Conservation (phyloP, 2,329 filamentous ascomycete species). For the Sporothrix brasiliensis region DNA sequence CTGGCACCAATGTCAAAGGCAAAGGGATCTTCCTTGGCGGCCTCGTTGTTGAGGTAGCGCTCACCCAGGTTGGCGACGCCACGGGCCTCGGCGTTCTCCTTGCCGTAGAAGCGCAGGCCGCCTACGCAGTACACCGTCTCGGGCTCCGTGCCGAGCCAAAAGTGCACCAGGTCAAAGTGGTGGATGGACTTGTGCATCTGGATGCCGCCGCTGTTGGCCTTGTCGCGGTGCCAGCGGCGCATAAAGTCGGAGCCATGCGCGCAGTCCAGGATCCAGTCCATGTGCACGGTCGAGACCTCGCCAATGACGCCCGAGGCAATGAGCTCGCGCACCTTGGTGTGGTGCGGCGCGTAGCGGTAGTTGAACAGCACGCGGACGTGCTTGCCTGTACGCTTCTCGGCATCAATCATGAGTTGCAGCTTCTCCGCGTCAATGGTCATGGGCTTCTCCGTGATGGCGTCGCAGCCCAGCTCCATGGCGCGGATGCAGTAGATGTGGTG, state of each 20-base stretch:
- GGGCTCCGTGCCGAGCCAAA: conserved; percentile 61
- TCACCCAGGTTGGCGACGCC: conserved; percentile 56
- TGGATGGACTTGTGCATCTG: conserved; percentile 66
- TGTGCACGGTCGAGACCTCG: conserved; percentile 59
- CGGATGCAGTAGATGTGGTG: conserved; percentile 63
- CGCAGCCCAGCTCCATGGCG: conserved; percentile 61
- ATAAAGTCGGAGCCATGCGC: conserved; percentile 66
- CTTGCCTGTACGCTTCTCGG: conserved; percentile 53
- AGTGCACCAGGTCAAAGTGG: conserved; percentile 66
- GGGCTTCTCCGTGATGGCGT: conserved; percentile 66
- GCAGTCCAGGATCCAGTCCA: conserved; percentile 67
- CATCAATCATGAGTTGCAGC: conserved; percentile 58
- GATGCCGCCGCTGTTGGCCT: conserved; percentile 61
- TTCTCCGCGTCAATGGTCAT: conserved; percentile 64
- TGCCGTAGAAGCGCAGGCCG: conserved; percentile 62
- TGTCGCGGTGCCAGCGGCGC: conserved; percentile 65
- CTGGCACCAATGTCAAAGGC: conserved; percentile 59
- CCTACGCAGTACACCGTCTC: conserved; percentile 61
- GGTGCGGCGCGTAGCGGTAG: conserved; percentile 67
- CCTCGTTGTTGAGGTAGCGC: conserved; percentile 55
- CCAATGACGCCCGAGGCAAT: conserved; percentile 59
- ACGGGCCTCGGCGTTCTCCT: conserved; percentile 61
- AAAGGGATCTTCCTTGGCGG: conserved; percentile 59
- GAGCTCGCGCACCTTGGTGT: conserved; percentile 61
- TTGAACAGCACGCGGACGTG: conserved; percentile 64